phyloP scores from a whole-genome alignment of 164 flowering plant genomes.

The Warburgia ugandensis region DNA sequence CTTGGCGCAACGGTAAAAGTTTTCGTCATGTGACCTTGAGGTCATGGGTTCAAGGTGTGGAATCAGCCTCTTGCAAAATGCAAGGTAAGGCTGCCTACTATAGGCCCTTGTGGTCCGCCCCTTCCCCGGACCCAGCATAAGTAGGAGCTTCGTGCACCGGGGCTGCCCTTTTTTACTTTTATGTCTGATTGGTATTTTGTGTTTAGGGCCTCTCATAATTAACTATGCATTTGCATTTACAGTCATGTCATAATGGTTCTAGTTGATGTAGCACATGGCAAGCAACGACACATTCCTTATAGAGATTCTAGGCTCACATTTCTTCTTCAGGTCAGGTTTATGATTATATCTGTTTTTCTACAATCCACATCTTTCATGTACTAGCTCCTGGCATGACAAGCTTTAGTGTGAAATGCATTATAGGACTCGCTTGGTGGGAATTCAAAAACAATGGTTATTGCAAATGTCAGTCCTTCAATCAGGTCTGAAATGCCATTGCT shows the following conservation, averaged over 20 bases:
- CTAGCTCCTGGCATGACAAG: neutral
- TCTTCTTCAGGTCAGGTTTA: conserved; percentile 70
- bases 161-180: too few relatives aligned
- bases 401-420: conserved; percentile 10
- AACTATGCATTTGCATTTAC: conserved; percentile 11
- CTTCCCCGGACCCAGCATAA: too few relatives aligned
- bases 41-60: too few relatives aligned
- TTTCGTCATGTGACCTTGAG: too few relatives aligned
- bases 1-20: too few relatives aligned
- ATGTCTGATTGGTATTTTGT: too few relatives aligned
- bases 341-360: neutral
- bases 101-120: too few relatives aligned
- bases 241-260: conserved; percentile 97
- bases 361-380: neutral
- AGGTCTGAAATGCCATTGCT: too few relatives aligned
- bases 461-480: conserved; percentile 92
- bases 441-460: conserved; percentile 95
- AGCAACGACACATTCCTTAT: conserved; percentile 80
- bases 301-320: conserved; percentile 97
- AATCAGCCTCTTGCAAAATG: too few relatives aligned
- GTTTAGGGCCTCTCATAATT: neutral
- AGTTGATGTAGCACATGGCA: conserved; percentile 89
- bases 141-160: too few relatives aligned
- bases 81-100: too few relatives aligned
- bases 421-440: conserved; percentile 99